A percentile compares a stretch with the other conserved stretches of the same genome.
These are phyloP conservation scores for Lentinula edodes DNA, from an alignment of 768 basidiomycete species.

Conservation along the genomic window DNA sequence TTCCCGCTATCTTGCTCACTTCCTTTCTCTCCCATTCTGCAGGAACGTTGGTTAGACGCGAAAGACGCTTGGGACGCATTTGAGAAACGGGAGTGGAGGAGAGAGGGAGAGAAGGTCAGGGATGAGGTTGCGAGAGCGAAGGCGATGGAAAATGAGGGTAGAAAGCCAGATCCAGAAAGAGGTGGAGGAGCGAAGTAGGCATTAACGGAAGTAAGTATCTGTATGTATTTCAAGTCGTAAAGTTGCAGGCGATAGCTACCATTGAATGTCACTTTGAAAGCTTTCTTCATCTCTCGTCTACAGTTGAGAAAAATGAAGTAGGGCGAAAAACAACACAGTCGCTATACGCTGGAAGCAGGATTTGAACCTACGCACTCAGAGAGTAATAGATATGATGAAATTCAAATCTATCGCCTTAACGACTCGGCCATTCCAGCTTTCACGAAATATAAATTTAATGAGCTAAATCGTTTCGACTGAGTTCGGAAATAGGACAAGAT, in stretches of 20 bases:
- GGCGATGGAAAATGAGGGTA: background rate
- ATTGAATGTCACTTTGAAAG: too few species aligned
- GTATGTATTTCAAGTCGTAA: too few species aligned
- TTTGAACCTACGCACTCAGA: constrained; percentile 73
- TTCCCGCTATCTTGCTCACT: too few species aligned
- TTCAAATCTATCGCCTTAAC: constrained; percentile 94
- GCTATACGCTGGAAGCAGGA: constrained; percentile 72
- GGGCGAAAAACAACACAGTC: too few species aligned
- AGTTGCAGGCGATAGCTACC: too few species aligned
- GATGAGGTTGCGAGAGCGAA: constrained; percentile 32
- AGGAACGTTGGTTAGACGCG: constrained; percentile 92
- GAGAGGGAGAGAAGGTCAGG: constrained; percentile 57
- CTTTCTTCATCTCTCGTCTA: too few species aligned
- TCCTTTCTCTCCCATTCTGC: constrained; percentile 18
- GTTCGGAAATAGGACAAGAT: too few species aligned
- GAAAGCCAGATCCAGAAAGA: background rate
- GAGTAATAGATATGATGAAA: constrained; percentile 8
- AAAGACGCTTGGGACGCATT: constrained; percentile 77
- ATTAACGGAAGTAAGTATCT: too few species aligned
- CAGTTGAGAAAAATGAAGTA: too few species aligned
- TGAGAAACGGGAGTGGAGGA: constrained; percentile 73
- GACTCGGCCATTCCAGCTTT: constrained; percentile 76
- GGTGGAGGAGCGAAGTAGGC: too few species aligned
- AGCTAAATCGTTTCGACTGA: too few species aligned
- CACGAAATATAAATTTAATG: too few species aligned